Conservation (phyloP, 1,284 basidiomycete species). For the Malassezia pachydermatis region DNA sequence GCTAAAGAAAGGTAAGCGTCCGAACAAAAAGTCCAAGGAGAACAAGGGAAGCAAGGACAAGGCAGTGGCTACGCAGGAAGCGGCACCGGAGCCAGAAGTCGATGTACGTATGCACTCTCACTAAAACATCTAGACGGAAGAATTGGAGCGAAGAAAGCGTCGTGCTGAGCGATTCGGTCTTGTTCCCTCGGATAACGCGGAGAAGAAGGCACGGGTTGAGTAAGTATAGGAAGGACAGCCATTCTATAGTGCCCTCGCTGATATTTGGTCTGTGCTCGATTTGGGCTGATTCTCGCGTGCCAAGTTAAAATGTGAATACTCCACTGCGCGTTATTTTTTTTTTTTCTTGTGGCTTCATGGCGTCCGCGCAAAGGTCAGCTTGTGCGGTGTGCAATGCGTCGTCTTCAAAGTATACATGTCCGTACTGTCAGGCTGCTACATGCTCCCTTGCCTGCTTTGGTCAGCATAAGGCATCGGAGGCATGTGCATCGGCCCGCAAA, state of each 20-base stretch:
- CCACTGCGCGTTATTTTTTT: not conserved
- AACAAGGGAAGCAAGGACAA: no score
- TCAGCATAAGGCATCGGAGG: conserved; percentile 1
- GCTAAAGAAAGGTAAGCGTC: conserved; percentile 6
- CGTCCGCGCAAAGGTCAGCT: not conserved
- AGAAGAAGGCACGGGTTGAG: conserved; percentile 19
- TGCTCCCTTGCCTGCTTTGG: conserved; percentile 12
- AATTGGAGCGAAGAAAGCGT: conserved; percentile 24
- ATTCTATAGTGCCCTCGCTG: no score
- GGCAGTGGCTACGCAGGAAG: conserved; percentile 20
- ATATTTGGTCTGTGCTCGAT: not conserved
- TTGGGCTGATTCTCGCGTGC: not conserved
- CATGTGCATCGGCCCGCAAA: conserved; percentile 2
- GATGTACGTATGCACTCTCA: conserved; percentile 1
- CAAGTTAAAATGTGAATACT: conserved; percentile 3
- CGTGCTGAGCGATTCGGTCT: conserved; percentile 36
- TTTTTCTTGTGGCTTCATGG: conserved; percentile 1
- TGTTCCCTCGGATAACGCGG: conserved; percentile 19
- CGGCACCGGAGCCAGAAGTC: not conserved
- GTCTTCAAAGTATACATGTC: conserved; percentile 16
- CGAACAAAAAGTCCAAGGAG: conserved; percentile 1
- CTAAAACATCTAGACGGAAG: conserved; percentile 16
- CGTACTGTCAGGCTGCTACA: conserved; percentile 9
- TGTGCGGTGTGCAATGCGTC: conserved; percentile 8
- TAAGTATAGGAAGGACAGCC: no score